Evolutionary conservation across 225 moss, liverwort and hornwort species (phyloP).

Genomic region (Rhytidiadelphus loreus): DNA sequence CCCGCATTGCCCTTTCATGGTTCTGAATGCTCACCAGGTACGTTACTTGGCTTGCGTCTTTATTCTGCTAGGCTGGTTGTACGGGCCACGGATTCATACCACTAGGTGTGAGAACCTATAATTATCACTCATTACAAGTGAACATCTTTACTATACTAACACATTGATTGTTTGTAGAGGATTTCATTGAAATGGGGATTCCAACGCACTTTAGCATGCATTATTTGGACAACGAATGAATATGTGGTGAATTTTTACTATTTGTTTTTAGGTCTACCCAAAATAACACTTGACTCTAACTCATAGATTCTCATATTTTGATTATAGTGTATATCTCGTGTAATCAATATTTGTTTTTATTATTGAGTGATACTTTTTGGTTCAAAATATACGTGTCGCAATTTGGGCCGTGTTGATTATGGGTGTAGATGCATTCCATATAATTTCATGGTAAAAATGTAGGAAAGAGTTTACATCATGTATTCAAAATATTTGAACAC

Average conservation of each 20-base stretch:
- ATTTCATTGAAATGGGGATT: no score
- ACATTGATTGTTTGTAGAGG: fast-evolving
- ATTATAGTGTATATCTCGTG: background rate
- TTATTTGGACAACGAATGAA: background rate
- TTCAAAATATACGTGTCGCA: fast-evolving
- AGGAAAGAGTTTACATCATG: fast-evolving
- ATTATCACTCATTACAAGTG: background rate
- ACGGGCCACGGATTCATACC: background rate
- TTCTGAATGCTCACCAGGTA: background rate
- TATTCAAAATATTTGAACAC: background rate
- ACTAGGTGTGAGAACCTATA: background rate
- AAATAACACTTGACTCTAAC: background rate
- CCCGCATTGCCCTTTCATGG: background rate
- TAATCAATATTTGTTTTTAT: background rate
- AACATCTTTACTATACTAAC: background rate
- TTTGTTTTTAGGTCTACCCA: background rate
- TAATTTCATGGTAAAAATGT: background rate
- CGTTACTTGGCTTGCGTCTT: background rate
- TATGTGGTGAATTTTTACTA: no score
- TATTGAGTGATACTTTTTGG: fast-evolving
- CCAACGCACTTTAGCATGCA: background rate
- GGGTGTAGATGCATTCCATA: background rate
- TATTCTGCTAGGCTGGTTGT: background rate
- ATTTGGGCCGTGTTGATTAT: no score
- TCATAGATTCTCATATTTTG: fast-evolving